Evolutionary conservation across 306 rosid genomes (phyloP), one percentile per base, ranked within the genome.

Genomic region (Alnus rubra): DNA sequence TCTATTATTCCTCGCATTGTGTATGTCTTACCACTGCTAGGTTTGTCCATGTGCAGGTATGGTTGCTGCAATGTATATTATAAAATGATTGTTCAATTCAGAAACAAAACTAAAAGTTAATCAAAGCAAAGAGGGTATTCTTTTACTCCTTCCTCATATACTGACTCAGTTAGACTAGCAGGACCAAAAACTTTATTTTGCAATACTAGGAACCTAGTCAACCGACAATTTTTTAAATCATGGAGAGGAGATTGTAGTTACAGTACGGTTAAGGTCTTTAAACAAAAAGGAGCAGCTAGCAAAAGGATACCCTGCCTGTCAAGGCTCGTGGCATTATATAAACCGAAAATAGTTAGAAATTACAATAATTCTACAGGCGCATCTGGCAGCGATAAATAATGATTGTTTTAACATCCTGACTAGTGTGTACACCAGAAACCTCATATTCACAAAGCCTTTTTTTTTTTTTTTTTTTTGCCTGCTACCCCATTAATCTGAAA

Each of bases 21-120:
- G 75, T 87, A 96, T 19, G 99, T 96, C 88, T 96, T 96, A 48
- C 98, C 98, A 78, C 99, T 96, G 87, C 98, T 93, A 45, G 99
- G 93, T 89, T 52, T 96, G 97, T 82, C 99, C 98, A 82, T 96
- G 91, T 8, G 98, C 98, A 76, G 93, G 93, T 64, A 96, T 86
- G 58, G 99, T 96, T 71, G 99, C 99, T 96, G 91, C 83, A 80
- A 98, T 96, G 69, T 13, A 77, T 64, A 76, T 70, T 13, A 1
- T 48, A 69, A 54, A 23, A 53, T 48, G 69, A 58, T 79, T 45
- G 74, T 48, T 50, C 51, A 67, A 78, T 65, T 53, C 18, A 54
- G 9, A n/a, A 13, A 74, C 19, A 63, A 71, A 80, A 54, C 35
- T 10, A 28, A 45, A 71, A 48, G 2, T 16, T 4, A 42, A 89